phyloP scores from a whole-genome alignment of 2,329 filamentous ascomycete species.

The Phoma sp. region DNA sequence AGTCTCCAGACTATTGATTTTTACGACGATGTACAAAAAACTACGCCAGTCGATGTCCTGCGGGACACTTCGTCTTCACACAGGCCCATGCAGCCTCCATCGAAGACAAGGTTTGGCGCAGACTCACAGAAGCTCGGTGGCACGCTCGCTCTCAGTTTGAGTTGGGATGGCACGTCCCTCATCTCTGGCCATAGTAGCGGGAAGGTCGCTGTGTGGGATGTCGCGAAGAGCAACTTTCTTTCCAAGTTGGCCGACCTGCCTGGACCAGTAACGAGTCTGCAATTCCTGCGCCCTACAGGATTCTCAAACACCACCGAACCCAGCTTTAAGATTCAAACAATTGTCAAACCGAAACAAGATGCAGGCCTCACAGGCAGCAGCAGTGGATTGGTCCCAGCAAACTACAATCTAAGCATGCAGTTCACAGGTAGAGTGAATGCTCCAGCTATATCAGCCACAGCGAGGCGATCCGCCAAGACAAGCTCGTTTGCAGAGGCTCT shows the following conservation, averaged over 20 bases:
- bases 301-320: slow-evolving; percentile 46
- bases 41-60: slow-evolving; percentile 48
- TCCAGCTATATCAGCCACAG: slow-evolving; percentile 40
- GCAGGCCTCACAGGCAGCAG: slow-evolving; percentile 49
- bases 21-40: slow-evolving; percentile 57
- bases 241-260: slow-evolving; percentile 74
- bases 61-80: slow-evolving; percentile 62
- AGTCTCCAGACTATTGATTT: slow-evolving; percentile 82
- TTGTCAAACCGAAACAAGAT: slow-evolving; percentile 81
- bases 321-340: slow-evolving; percentile 60
- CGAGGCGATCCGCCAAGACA: slow-evolving; percentile 21
- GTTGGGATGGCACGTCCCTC: slow-evolving; percentile 80
- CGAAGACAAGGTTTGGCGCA: slow-evolving; percentile 52
- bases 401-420: slow-evolving; percentile 71
- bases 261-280: slow-evolving; percentile 80
- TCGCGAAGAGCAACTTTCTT: slow-evolving; percentile 71
- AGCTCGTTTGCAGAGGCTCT: slow-evolving; percentile 50
- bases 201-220: slow-evolving; percentile 80
- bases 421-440: slow-evolving; percentile 51
- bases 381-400: slow-evolving; percentile 54
- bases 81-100: slow-evolving; percentile 55
- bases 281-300: slow-evolving; percentile 69
- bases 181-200: slow-evolving; percentile 83
- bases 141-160: slow-evolving; percentile 72
- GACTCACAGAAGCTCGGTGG: slow-evolving; percentile 69